Percentiles rank a stretch among this genome's conserved stretches.
phyloP scores from a whole-genome alignment of 768 basidiomycete genomes.

The Cyclocybe cylindracea region DNA sequence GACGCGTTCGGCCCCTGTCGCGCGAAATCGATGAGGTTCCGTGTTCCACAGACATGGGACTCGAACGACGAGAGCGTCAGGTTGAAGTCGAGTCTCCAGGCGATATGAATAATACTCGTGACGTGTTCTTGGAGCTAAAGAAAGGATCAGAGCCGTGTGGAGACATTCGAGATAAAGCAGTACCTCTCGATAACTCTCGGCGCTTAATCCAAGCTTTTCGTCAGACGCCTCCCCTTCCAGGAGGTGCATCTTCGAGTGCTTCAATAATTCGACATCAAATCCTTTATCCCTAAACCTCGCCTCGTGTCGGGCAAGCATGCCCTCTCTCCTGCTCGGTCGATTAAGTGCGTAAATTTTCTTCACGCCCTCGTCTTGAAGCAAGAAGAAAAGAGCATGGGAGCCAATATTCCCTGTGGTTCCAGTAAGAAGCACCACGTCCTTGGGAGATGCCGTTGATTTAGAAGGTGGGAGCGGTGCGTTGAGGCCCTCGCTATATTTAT shows the following conservation, averaged over 20 bases:
- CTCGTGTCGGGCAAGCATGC: no score
- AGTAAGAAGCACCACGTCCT: no score
- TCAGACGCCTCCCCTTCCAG: constrained; percentile 34
- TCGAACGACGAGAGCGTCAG: constrained; percentile 41
- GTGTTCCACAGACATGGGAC: constrained; percentile 34
- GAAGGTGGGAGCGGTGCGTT: no score
- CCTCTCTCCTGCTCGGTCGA: no score
- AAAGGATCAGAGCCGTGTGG: background rate
- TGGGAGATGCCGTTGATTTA: no score
- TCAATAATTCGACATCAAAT: no score
- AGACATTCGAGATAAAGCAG: background rate
- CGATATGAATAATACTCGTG: constrained; percentile 38
- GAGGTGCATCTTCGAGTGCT: no score
- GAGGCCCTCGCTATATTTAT: background rate
- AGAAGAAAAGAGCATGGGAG: no score
- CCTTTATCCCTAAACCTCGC: no score
- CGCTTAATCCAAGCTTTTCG: constrained; percentile 24
- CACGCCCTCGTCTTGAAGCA: background rate
- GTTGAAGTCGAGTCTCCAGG: constrained; percentile 49
- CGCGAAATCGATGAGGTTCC: constrained; percentile 36
- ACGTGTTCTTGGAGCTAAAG: constrained; percentile 25
- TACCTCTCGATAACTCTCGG: constrained; percentile 25
- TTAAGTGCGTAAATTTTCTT: background rate
- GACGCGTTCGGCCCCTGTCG: constrained; percentile 20
- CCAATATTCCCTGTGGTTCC: no score